Evolutionary conservation across 108 stramenopile genomes (phyloP).

Genomic region (Cyclostephanos tholiformis): DNA sequence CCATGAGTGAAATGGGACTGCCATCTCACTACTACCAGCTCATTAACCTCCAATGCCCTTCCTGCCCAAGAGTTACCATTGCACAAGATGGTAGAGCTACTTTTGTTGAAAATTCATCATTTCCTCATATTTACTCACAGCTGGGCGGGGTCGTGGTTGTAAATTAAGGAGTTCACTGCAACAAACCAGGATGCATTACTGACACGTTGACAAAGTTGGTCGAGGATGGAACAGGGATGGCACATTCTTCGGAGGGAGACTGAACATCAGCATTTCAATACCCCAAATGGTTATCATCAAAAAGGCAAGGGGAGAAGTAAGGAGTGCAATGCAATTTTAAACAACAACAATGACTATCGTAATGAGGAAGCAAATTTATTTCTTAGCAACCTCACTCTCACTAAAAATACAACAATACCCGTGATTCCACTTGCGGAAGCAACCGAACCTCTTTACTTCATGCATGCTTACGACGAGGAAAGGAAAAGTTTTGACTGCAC

Average conservation of each 20-base stretch:
- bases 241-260: background rate
- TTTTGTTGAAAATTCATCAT: too few species aligned
- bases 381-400: background rate
- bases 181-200: background rate
- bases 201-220: background rate
- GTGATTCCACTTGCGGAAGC: background rate
- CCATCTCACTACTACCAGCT: background rate
- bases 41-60: too few species aligned
- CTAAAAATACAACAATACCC: background rate
- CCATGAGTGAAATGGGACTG: background rate
- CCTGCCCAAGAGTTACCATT: too few species aligned
- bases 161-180: conserved; percentile 3
- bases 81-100: too few species aligned
- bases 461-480: background rate
- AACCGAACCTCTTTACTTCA: background rate
- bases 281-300: background rate
- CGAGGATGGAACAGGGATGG: background rate
- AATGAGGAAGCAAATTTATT: background rate
- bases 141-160: background rate
- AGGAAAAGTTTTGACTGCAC: background rate
- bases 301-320: background rate
- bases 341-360: background rate
- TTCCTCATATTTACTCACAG: background rate
- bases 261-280: background rate
- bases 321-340: too few species aligned